phyloP scores from a whole-genome alignment of 495 filamentous ascomycete genomes.

The Penicillium arizonense region DNA sequence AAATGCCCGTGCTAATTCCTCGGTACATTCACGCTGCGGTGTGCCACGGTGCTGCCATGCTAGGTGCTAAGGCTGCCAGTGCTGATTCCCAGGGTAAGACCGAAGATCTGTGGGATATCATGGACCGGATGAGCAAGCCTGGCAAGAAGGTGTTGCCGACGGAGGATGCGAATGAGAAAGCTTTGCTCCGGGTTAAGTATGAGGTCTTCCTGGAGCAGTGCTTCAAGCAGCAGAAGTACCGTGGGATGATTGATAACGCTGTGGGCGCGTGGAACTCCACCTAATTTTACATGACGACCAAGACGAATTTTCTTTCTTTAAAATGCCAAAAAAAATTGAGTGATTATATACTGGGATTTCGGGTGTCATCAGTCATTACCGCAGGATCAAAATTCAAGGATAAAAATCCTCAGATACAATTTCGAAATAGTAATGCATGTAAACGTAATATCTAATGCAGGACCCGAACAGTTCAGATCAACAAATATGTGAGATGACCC shows the following conservation, averaged over 20 bases:
- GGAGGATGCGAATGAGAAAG: slow-evolving; percentile 68
- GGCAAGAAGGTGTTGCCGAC: slow-evolving; percentile 78
- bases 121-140: slow-evolving; percentile 95
- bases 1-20: slow-evolving; percentile 88
- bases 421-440: neutral
- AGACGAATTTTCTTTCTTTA: neutral
- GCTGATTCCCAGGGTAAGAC: slow-evolving; percentile 70
- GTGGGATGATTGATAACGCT: slow-evolving; percentile 63
- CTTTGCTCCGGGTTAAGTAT: slow-evolving; percentile 81
- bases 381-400: neutral
- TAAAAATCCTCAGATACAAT: neutral
- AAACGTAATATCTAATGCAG: neutral
- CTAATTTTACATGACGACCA: slow-evolving; percentile 2
- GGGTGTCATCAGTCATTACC: slow-evolving; percentile 7
- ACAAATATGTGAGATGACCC: neutral
- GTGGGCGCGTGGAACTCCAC: slow-evolving; percentile 35
- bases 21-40: slow-evolving; percentile 94
- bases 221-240: slow-evolving; percentile 60
- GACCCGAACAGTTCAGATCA: neutral
- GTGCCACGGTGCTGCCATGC: slow-evolving; percentile 93
- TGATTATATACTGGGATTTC: neutral
- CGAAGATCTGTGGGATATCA: slow-evolving; percentile 89
- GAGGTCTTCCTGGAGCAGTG: slow-evolving; percentile 64
- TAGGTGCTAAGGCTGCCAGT: slow-evolving; percentile 92
- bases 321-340: neutral